Evolutionary conservation across 768 basidiomycete genomes (phyloP), one percentile per base, ranked within the genome.

Genomic region (Fomitopsis pulvina): DNA sequence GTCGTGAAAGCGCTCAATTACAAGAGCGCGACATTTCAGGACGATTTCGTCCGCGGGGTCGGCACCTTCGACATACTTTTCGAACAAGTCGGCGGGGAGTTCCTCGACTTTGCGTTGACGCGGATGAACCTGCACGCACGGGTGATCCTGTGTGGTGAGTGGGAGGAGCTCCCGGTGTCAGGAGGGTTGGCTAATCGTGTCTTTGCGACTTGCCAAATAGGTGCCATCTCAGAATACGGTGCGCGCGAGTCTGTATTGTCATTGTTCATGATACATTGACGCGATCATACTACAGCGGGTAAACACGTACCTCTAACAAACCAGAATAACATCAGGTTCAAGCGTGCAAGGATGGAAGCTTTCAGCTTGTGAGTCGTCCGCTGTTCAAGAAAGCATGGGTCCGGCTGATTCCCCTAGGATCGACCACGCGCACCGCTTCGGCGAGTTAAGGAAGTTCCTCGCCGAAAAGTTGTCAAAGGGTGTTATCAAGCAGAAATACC

Each of bases 211-310:
- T 37, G 32, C 26, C 24, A 6, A 9, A 27, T 16, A 87, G 85
- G 87, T 47, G 88, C 87, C 27, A 93, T 96, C 56, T 88, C 92
- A 32, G 76, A 77, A 22, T 94, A 92, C 62, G 89, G 85, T 87
- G n/a, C n/a, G n/a, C n/a, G n/a, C n/a, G 53, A 48, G 81, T 66
- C 11, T 47, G 10, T 37, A 10, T 24, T 7, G 6, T 4, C n/a
- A 16, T 9, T 7, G 3, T 26, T 27, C 25, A 9, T 4, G 4
- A 4, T 12, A 3, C n/a, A 20, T 12, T 12, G 16, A 28, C 43
- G 14, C 18, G 34, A 45, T 27, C 8, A 4, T 12, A 9, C 24
- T 29, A 4, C 28, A 45, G 43, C 4, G 25, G 21, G 25, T 14
- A 18, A 45, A 18, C 4, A 8, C 3, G n/a, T 9, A 11, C 43